These are phyloP conservation scores for Leucocoprinus birnbaumii DNA, from an alignment of 768 basidiomycete species.

Conservation along the genomic window DNA sequence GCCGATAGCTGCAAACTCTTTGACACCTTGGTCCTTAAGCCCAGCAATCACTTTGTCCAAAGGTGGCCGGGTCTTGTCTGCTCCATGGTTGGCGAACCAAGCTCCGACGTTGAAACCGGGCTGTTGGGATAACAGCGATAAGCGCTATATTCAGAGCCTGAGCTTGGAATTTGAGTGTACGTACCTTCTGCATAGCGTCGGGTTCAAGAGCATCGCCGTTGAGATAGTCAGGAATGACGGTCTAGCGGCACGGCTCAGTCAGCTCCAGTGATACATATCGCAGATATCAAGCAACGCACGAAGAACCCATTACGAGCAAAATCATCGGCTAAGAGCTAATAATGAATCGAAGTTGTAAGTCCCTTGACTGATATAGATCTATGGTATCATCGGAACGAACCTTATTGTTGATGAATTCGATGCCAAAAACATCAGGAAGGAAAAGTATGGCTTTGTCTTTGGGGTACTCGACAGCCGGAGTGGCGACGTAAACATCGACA, in stretches of 20 bases:
- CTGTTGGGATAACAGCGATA: conserved; percentile 8
- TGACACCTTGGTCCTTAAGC: conserved; percentile 59
- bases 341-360: neutral
- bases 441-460: conserved; percentile 57
- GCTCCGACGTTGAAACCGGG: conserved; percentile 32
- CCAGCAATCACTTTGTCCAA: conserved; percentile 55
- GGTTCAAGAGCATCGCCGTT: conserved; percentile 11
- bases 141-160: neutral
- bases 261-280: neutral
- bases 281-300: conserved; percentile 19
- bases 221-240: conserved; percentile 10
- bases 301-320: conserved; percentile 45
- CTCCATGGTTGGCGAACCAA: conserved; percentile 44
- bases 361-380: neutral
- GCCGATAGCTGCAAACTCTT: conserved; percentile 54
- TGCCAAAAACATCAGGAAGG: conserved; percentile 52
- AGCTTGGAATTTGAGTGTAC: neutral
- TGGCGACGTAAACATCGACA: conserved; percentile 49
- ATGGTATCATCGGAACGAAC: conserved; percentile 16
- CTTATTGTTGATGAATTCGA: conserved; percentile 41
- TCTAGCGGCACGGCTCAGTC: neutral
- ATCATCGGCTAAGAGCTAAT: conserved; percentile 37
- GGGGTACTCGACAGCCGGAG: conserved; percentile 45
- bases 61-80: conserved; percentile 37
- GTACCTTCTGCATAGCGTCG: conserved; percentile 3